Percentiles rank a stretch among this genome's conserved stretches.
phyloP scores from a whole-genome alignment of 176 grass and related monocot species.

The Aegilops sharonensis region DNA sequence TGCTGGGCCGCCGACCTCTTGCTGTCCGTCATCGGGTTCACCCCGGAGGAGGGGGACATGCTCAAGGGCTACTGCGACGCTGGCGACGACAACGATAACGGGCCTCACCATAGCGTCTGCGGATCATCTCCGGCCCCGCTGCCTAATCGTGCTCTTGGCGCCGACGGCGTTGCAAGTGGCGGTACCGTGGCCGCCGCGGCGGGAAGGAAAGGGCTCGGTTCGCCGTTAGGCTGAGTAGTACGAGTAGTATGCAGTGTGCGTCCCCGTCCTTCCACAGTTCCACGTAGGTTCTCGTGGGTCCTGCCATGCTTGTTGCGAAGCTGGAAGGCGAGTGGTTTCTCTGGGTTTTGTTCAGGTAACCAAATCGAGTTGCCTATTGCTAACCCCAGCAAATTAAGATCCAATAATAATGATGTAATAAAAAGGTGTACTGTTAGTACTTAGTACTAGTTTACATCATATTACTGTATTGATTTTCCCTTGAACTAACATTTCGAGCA shows the following conservation, averaged over 20 bases:
- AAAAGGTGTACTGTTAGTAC: no score
- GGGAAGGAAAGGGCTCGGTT: slow-evolving; percentile 3
- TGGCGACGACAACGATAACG: background rate
- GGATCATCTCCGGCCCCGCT: background rate
- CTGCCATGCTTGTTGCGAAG: background rate
- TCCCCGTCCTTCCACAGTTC: background rate
- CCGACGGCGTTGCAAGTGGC: background rate
- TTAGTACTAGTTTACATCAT: background rate
- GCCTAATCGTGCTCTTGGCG: background rate
- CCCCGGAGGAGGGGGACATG: slow-evolving; percentile 68
- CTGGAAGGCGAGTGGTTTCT: background rate
- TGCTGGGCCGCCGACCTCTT: slow-evolving; percentile 81
- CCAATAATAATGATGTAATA: background rate
- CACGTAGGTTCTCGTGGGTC: background rate
- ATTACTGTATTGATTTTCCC: background rate
- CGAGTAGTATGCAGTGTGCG: background rate
- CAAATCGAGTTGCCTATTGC: background rate
- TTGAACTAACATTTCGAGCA: no score
- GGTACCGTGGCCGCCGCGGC: no score
- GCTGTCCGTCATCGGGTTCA: slow-evolving; percentile 62
- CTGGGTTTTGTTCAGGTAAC: background rate
- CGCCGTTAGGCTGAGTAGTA: background rate
- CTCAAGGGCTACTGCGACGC: slow-evolving; percentile 62
- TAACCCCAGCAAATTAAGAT: background rate
- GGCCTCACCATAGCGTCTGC: background rate